Evolutionary conservation across 208 protist genomes (phyloP), one percentile per base, ranked within the genome.

Genomic region (Angomonas ambiguus): DNA sequence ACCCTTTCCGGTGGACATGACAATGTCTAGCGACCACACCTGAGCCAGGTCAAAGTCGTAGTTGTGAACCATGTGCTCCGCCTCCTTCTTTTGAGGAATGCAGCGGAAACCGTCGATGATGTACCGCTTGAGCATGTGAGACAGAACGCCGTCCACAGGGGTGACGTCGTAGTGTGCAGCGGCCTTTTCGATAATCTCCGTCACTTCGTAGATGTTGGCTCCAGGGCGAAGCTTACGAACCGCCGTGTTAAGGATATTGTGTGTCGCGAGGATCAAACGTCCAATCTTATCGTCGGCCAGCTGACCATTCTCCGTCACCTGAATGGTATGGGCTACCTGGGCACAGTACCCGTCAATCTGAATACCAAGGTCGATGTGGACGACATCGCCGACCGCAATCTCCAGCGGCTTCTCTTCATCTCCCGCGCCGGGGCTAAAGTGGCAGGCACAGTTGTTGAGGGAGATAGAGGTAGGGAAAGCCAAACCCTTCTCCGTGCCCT

Each of bases 391-490:
- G 10, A 88, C 55, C 13, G 76, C 70, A 31, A 93, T 83, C 69
- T 88, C 87, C 66, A 94, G 82, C 22, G 96, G 79, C 6, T 65
- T 79, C 60, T 67, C 68, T 22, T 83, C 84, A 32, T 99, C 95
- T 31, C 64, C 84, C 51, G 69, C 62, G 11, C 96, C 84, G 25
- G 98, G 98, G 51, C 97, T 98, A 80, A 96, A 99, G 85, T 99
- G 97, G 63, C 97, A 98, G 55, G 98, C 96, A 76, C 85, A 94
- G 80, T 98, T 92, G 85, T 99, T 99, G 22, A 99, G 84, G 24
- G 96, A 98, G 60, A 99, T 82, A 81, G 97, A 99, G 1, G 98
- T 99, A 49, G 98, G 98, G 88, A 99, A 99, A 45, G 98, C 98
- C 55, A 99, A 87, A 59, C 98, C 98, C 79, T 99, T 99, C 68